Evolutionary conservation across 2,329 filamentous ascomycete genomes (phyloP).

Genomic region (Lachnellula arida): DNA sequence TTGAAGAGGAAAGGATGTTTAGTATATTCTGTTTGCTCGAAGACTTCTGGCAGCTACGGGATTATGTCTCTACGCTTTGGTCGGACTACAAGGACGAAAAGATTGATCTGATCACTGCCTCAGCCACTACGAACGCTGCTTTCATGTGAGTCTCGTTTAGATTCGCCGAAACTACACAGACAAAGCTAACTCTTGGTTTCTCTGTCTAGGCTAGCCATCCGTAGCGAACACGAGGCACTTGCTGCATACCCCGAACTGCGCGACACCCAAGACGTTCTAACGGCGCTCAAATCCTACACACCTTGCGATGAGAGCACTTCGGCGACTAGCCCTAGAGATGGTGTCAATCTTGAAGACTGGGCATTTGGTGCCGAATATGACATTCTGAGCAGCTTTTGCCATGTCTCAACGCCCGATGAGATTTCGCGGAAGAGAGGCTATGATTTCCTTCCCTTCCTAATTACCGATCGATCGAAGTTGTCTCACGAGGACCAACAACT

Average conservation of each 20-base stretch:
- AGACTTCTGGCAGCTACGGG: slow-evolving; percentile 6
- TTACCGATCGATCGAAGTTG: no score
- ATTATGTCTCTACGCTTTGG: slow-evolving; percentile 4
- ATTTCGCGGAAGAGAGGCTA: no score
- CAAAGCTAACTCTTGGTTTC: not conserved
- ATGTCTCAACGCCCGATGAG: no score
- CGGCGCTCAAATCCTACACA: not conserved
- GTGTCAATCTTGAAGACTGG: no score
- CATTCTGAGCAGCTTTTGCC: no score
- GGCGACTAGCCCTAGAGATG: no score
- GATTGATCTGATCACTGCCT: slow-evolving; percentile 10
- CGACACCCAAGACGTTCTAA: not conserved
- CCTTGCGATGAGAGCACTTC: no score
- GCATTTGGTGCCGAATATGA: no score
- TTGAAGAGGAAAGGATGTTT: slow-evolving; percentile 9
- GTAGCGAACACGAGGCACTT: not conserved
- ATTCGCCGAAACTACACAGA: not conserved
- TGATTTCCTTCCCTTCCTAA: no score
- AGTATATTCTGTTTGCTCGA: slow-evolving; percentile 10
- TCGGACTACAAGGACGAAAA: not conserved
- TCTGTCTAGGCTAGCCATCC: not conserved
- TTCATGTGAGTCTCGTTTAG: not conserved
- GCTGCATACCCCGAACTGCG: not conserved
- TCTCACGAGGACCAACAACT: no score
- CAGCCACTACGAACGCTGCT: slow-evolving; percentile 8